A percentile compares a stretch with the other conserved stretches of the same genome.
phyloP scores from a whole-genome alignment of 169 alveolate genomes.

The Plasmodium inui region DNA sequence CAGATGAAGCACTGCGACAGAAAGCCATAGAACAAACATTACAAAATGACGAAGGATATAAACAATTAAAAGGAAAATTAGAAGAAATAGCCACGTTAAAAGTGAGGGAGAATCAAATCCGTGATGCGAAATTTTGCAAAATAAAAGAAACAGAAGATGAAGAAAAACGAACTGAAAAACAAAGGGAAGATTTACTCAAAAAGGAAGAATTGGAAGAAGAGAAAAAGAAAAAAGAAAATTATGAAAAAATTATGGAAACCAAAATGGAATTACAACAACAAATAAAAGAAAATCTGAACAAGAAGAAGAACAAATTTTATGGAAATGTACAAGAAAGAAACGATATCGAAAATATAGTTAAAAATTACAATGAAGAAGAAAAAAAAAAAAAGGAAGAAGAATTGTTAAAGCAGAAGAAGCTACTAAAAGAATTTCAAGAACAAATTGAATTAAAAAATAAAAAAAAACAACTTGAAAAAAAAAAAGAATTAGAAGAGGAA shows the following conservation, averaged over 20 bases:
- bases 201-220: constrained; percentile 58
- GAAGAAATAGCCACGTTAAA: constrained; percentile 61
- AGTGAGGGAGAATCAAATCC: constrained; percentile 64
- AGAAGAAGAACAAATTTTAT: constrained; percentile 32
- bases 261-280: constrained; percentile 66
- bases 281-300: constrained; percentile 50
- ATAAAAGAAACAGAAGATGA: constrained; percentile 25
- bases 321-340: constrained; percentile 37
- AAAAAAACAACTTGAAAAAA: constrained; percentile 45
- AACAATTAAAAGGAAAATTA: constrained; percentile 46
- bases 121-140: constrained; percentile 45
- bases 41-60: constrained; percentile 71
- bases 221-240: constrained; percentile 23
- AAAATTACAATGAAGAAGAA: constrained; percentile 59
- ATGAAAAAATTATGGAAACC: constrained; percentile 60
- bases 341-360: constrained; percentile 36
- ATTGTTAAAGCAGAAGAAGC: constrained; percentile 44
- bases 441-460: constrained; percentile 71
- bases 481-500: constrained; percentile 69
- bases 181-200: constrained; percentile 27
- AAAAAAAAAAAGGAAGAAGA: constrained; percentile 68
- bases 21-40: constrained; percentile 52
- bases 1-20: constrained; percentile 26
- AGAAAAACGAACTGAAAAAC: constrained; percentile 19
- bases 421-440: constrained; percentile 67